Conservation (phyloP, 1,139 yeast species). For the Lodderomyces orthopsilosis region DNA sequence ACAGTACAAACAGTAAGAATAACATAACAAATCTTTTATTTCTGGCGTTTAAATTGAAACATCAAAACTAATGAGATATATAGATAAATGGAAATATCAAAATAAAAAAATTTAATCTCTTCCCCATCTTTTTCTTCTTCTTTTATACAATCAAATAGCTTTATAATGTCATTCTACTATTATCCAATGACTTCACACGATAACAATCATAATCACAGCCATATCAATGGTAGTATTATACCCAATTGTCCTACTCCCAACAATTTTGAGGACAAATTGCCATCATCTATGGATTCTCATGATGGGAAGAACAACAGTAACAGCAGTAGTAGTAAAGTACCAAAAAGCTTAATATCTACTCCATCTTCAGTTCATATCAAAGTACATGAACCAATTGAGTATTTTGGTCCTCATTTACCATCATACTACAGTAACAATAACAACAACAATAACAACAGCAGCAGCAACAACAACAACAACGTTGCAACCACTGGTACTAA, state of each 20-base stretch:
- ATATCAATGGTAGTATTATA: conserved; percentile 7
- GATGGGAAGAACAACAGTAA: no score
- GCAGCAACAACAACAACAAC: not conserved
- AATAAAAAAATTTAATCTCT: not conserved
- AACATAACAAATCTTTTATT: not conserved
- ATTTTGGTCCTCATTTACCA: conserved; percentile 1
- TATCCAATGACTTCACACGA: conserved; percentile 26
- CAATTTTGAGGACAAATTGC: conserved; percentile 8
- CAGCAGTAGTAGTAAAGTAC: not conserved
- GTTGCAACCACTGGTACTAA: conserved; percentile 3
- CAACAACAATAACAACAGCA: not conserved
- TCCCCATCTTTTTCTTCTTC: not conserved
- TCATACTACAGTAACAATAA: not conserved
- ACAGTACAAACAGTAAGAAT: not conserved
- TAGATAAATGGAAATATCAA: no score
- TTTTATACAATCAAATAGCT: not conserved
- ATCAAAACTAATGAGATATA: not conserved
- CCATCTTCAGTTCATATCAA: not conserved
- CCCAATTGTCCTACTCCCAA: conserved; percentile 42
- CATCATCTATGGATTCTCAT: not conserved
- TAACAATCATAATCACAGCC: conserved; percentile 22
- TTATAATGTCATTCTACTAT: conserved; percentile 27
- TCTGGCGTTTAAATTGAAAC: not conserved
- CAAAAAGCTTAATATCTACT: not conserved
- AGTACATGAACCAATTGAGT: not conserved